phyloP scores from a whole-genome alignment of 441 rosid genomes.

The Lepidium campestre region DNA sequence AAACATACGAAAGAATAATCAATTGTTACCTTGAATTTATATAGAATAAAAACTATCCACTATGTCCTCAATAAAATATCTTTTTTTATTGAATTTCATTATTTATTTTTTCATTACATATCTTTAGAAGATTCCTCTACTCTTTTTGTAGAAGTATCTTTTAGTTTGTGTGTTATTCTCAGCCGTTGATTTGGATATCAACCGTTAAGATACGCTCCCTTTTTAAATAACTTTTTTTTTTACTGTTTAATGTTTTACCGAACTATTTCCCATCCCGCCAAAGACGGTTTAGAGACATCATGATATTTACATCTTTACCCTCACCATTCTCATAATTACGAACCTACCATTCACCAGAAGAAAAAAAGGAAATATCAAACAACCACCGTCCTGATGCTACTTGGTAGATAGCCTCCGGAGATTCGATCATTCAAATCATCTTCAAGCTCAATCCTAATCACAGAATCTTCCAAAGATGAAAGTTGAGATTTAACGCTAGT shows the following conservation, averaged over 20 bases:
- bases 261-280: constrained; percentile 35
- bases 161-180: constrained; percentile 15
- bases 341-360: constrained; percentile 12
- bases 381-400: constrained; percentile 40
- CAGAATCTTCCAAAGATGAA: constrained; percentile 30
- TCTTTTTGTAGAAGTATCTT: constrained; percentile 8
- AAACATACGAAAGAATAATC: constrained; percentile 30
- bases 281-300: constrained; percentile 35
- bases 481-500: constrained; percentile 44
- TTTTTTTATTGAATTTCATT: background rate
- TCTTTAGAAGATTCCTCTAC: background rate
- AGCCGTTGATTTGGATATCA: constrained; percentile 17
- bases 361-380: constrained; percentile 23
- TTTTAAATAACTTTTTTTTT: constrained; percentile 14
- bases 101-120: background rate
- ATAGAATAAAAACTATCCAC: background rate
- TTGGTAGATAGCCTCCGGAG: constrained; percentile 58
- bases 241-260: constrained; percentile 28
- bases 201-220: background rate
- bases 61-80: background rate
- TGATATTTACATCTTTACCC: constrained; percentile 56
- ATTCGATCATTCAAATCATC: constrained; percentile 30
- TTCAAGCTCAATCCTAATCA: constrained; percentile 53
- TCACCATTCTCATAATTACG: constrained; percentile 11
- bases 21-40: background rate